phyloP scores from a whole-genome alignment of 176 grass and related monocot species.

The Triticum dicoccoides region DNA sequence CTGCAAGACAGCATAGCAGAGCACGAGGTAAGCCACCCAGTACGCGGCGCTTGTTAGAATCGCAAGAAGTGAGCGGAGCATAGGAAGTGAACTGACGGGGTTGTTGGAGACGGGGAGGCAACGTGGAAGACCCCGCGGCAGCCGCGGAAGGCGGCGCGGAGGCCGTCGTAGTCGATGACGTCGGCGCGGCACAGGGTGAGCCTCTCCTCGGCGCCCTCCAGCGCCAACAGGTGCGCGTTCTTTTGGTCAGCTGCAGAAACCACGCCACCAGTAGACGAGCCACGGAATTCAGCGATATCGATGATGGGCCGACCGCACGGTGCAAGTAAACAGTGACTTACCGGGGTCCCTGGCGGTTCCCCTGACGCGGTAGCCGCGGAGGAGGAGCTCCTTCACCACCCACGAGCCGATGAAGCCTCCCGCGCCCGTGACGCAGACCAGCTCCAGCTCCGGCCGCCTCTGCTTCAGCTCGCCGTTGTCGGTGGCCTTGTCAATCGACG shows the following conservation, averaged over 20 bases:
- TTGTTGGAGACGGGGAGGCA: constrained; percentile 27
- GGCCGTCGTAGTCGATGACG: constrained; percentile 17
- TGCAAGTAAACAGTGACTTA: background rate
- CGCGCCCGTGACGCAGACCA: constrained; percentile 49
- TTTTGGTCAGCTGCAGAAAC: constrained; percentile 14
- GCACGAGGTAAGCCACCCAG: background rate
- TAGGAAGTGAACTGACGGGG: background rate
- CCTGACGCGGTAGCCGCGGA: constrained; percentile 43
- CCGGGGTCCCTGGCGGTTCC: constrained; percentile 49
- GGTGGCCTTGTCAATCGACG: background rate
- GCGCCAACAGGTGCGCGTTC: constrained; percentile 34
- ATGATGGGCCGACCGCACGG: no score
- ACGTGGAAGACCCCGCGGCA: constrained; percentile 60
- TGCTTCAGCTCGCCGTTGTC: background rate
- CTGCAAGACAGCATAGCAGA: background rate
- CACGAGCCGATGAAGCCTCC: constrained; percentile 55
- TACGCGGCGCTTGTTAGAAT: background rate
- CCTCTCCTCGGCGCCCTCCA: constrained; percentile 39
- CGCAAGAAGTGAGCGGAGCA: background rate
- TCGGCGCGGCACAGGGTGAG: constrained; percentile 51
- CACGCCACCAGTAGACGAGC: background rate
- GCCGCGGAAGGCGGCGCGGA: constrained; percentile 35
- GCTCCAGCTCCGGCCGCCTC: background rate
- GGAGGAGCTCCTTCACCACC: constrained; percentile 52
- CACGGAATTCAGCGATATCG: no score